These are phyloP conservation scores for Wakefieldia striispora DNA, from an alignment of 768 basidiomycete genomes.

Conservation along the genomic window DNA sequence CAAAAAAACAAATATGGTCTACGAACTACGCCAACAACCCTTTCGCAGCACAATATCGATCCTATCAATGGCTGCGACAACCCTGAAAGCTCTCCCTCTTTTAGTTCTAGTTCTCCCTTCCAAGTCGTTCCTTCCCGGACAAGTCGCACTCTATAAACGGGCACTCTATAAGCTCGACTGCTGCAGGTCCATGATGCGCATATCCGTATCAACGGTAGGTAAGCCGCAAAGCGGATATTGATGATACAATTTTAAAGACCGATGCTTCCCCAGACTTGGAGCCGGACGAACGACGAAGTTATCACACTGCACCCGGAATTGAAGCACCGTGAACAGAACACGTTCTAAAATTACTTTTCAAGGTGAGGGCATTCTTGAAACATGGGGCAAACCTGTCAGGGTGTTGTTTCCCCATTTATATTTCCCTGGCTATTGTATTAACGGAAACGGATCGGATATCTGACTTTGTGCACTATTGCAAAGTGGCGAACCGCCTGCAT, in stretches of 20 bases:
- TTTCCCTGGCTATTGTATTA: constrained; percentile 26
- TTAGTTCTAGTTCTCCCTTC: constrained; percentile 11
- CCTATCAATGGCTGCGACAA: constrained; percentile 5
- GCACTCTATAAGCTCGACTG: constrained; percentile 1
- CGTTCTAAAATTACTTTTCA: constrained; percentile 18
- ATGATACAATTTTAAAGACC: background rate
- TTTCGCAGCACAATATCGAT: constrained; percentile 11
- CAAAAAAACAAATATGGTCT: constrained; percentile 5
- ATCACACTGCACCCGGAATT: constrained; percentile 12
- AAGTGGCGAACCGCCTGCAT: constrained; percentile 34
- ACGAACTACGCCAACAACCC: constrained; percentile 13
- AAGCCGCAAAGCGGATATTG: constrained; percentile 25
- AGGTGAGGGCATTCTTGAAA: constrained; percentile 22
- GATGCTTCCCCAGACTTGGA: constrained; percentile 2
- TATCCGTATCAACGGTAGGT: constrained; percentile 8
- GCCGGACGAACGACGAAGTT: too few relatives aligned
- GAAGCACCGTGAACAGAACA: constrained; percentile 22
- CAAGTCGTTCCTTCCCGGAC: constrained; percentile 9
- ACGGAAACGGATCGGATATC: constrained; percentile 6
- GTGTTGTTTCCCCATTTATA: constrained; percentile 16
- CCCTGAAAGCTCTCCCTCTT: constrained; percentile 11
- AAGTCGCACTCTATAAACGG: constrained; percentile 1
- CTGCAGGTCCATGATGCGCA: background rate
- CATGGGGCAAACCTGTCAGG: constrained; percentile 18
- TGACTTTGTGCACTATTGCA: constrained; percentile 16